Evolutionary conservation across 2,329 filamentous ascomycete genomes (phyloP), one percentile per base, ranked within the genome.

Genomic region (Alternaria ventricosa): DNA sequence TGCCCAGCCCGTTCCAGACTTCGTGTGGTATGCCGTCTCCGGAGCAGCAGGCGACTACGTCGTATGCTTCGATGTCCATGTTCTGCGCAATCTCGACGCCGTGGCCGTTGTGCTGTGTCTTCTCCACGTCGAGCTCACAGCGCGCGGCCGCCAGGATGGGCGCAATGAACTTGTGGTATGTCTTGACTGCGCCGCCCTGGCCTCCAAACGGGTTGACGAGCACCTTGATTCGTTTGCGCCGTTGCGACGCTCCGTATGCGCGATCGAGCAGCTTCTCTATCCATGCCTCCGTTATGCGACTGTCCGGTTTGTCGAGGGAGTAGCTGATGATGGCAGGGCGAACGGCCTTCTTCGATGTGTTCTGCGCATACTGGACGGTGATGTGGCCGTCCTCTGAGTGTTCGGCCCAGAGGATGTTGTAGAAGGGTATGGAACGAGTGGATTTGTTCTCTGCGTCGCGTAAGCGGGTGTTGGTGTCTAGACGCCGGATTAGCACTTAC

Each of bases 21-120:
- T 99, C 96, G 77, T 97, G 91, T 0, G 93, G 91, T 43, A 97
- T 85, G 10, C 96, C 96, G 73, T 99, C 96, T 5, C 96, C 96
- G 1, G 95, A 97, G 76, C 93, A 96, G 66, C 93, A 92, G 25
- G 95, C 89, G 13, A 98, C 87, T 9, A 94, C 90, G 81, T 99
- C 96, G 79, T 89, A 97, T 2, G 86, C 87, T 51, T 94, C 87
- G 27, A 96, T 86, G 75, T 97, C 92, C 53, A 97, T 81, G 45
- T 89, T 85, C 75, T 92, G 86, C 11, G 89, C 90, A 64, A 98
- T 89, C 20, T 93, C 90, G 1, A 90, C 85, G 1, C 92, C 96
- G 80, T 98, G 92, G 5, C 93, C 93, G 13, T 86, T 84, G 75
- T 90, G 87, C 44, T 85, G 86, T 1, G 96, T 96, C 54, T 84